These are phyloP conservation scores for Vigna nakashimae DNA, from an alignment of 306 rosid species.

Conservation along the genomic window DNA sequence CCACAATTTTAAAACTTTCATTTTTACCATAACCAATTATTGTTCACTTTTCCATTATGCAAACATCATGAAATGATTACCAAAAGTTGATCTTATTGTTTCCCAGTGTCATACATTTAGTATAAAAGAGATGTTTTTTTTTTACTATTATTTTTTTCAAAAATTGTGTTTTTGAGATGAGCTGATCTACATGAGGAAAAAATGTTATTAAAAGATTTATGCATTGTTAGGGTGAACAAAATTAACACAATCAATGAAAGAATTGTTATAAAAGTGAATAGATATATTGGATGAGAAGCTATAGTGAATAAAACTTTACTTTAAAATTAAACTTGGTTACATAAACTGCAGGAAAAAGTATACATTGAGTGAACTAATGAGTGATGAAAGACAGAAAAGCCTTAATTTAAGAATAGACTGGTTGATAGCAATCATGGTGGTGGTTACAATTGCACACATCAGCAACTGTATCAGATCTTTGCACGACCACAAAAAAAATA, in stretches of 20 bases:
- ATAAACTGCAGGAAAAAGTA: background rate
- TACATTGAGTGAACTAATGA: background rate
- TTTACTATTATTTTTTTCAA: too few species aligned
- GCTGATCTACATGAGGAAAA: too few species aligned
- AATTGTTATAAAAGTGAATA: too few species aligned
- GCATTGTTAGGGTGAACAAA: too few species aligned
- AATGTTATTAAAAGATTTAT: too few species aligned
- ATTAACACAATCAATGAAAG: too few species aligned
- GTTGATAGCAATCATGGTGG: constrained; percentile 1
- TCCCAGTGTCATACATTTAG: background rate
- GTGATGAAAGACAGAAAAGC: background rate
- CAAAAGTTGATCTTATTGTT: background rate
- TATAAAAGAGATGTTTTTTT: too few species aligned
- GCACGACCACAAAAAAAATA: background rate
- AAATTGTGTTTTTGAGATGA: too few species aligned
- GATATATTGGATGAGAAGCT: too few species aligned
- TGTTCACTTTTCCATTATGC: background rate
- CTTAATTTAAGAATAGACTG: background rate
- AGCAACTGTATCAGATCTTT: background rate
- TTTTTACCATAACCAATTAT: background rate
- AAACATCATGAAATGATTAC: background rate
- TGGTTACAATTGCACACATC: constrained; percentile 9
- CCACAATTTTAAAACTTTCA: background rate
- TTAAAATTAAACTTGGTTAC: background rate
- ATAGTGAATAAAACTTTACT: too few species aligned